Conservation (phyloP, 1,139 yeast species). For the Nakaseomyces sp. region DNA sequence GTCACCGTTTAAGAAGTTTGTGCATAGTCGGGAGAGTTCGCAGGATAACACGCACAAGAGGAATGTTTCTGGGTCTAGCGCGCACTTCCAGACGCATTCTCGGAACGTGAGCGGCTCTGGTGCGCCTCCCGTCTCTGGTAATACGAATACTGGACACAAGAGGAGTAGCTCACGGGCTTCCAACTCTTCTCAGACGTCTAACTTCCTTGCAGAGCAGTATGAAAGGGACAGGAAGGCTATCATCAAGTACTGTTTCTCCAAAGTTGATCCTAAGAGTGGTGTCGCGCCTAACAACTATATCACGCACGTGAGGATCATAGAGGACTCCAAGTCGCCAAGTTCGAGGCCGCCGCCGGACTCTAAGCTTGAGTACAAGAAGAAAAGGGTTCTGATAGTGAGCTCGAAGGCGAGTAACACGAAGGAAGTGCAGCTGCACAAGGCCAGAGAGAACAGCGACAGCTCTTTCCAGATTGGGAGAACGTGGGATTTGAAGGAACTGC, state of each 20-base stretch:
- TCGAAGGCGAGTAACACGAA: conserved; percentile 44
- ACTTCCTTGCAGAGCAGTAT: conserved; percentile 42
- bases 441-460: conserved; percentile 67
- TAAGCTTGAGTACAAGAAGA: conserved; percentile 36
- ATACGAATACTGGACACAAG: conserved; percentile 8
- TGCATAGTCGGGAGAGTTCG: conserved; percentile 31
- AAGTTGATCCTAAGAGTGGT: conserved; percentile 33
- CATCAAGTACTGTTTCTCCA: conserved; percentile 39
- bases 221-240: conserved; percentile 41
- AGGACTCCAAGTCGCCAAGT: conserved; percentile 42
- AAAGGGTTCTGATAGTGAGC: conserved; percentile 41
- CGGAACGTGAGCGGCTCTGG: conserved; percentile 4
- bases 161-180: conserved; percentile 22
- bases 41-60: conserved; percentile 22
- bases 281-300: conserved; percentile 42
- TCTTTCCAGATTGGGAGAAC: conserved; percentile 85
- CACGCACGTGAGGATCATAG: conserved; percentile 52
- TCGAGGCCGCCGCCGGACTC: conserved; percentile 39
- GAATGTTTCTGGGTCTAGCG: conserved; percentile 10
- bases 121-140: conserved; percentile 12
- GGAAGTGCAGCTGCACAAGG: conserved; percentile 71
- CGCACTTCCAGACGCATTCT: conserved; percentile 5
- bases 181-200: conserved; percentile 27
- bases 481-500: conserved; percentile 77
- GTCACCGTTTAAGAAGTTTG: conserved; percentile 30